Base-by-base conservation (phyloP, 139 green algal genomes). In the Monoraphidium neglectum region DNA sequence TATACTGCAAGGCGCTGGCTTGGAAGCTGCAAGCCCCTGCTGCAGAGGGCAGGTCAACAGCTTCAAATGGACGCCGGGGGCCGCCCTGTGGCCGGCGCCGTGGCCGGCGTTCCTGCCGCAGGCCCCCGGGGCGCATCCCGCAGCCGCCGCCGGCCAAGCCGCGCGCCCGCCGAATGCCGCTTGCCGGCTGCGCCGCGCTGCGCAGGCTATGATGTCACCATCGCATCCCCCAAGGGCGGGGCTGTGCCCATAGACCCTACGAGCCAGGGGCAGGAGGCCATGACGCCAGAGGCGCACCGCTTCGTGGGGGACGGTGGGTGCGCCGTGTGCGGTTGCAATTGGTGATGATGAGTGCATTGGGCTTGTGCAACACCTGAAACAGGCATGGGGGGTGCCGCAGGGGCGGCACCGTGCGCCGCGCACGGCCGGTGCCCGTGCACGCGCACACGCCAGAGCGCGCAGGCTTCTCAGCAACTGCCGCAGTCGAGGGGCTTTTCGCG, bases 211-310 rank as follows among this genome's bases (percentile, higher is more conserved):
- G 72, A 86, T 37, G 51, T 81, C 30, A 79, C 74, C 36, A 49
- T 84, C 36, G 66, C 63, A 24, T 64, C 53, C 49, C 33, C 79
- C 24, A 37, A 38, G 30, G 81, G 81, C 36, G 81, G 81, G 3
- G 53, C 74, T 28, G 67, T 86, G 24, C 82, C 82, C 1, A n/a
- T 86, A 3, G 82, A 86, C 54, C 26, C 67, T 18, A 68, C 51
- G 40, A 69, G 40, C 13, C 61, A 81, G 32, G 40, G 12, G 23
- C 72, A 65, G 24, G 63, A 79, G 40, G 30, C 18, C 23, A 28
- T 57, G 59, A 76, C 72, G 16, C 65, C 69, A 26, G 72, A 81
- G 62, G 36, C 68, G 12, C 59, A 71, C 18, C 66, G 66, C 30
- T 78, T 86, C 38, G 28, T 81, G 49, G 40, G 33, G 2, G 74